Percentiles rank a stretch among this genome's conserved stretches.
Conservation (phyloP, 352 stramenopile species). For the Phytophthora sojae region DNA sequence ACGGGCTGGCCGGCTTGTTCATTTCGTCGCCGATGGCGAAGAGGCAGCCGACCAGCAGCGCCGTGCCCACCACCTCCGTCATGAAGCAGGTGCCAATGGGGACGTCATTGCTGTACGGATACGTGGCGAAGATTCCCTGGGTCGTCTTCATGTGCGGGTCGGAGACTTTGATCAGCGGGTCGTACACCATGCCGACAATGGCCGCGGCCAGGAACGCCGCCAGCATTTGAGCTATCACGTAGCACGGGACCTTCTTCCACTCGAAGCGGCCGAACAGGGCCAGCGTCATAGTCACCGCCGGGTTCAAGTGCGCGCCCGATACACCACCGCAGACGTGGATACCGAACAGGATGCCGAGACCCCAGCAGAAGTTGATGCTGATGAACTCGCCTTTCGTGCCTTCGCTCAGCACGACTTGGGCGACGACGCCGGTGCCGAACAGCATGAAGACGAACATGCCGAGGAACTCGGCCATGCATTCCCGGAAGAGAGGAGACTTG, state of each 20-base stretch:
- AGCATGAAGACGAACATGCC: slow-evolving; percentile 62
- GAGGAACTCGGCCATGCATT: slow-evolving; percentile 71
- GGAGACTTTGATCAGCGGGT: slow-evolving; percentile 44
- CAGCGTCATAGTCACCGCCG: slow-evolving; percentile 58
- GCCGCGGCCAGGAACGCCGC: slow-evolving; percentile 47
- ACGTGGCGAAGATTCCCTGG: slow-evolving; percentile 61
- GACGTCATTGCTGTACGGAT: slow-evolving; percentile 51
- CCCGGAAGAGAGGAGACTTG: slow-evolving; percentile 55
- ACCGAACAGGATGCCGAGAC: slow-evolving; percentile 63
- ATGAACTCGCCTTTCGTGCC: slow-evolving; percentile 61
- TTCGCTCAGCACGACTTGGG: slow-evolving; percentile 61
- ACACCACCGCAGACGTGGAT: slow-evolving; percentile 58
- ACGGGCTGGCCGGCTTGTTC: slow-evolving; percentile 62
- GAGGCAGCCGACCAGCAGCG: slow-evolving; percentile 59
- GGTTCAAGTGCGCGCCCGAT: slow-evolving; percentile 65
- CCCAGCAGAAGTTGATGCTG: slow-evolving; percentile 68
- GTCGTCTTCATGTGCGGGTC: slow-evolving; percentile 52
- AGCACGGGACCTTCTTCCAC: slow-evolving; percentile 43
- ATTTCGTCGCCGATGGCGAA: slow-evolving; percentile 61
- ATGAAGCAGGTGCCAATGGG: slow-evolving; percentile 59
- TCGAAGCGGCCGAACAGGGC: slow-evolving; percentile 52
- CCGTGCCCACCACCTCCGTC: slow-evolving; percentile 67
- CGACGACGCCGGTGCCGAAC: slow-evolving; percentile 66
- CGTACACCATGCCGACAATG: slow-evolving; percentile 61
- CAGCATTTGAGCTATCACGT: slow-evolving; percentile 48